These are phyloP conservation scores for Rhodofomes roseus DNA, from an alignment of 1,284 basidiomycete species.

Conservation along the genomic window DNA sequence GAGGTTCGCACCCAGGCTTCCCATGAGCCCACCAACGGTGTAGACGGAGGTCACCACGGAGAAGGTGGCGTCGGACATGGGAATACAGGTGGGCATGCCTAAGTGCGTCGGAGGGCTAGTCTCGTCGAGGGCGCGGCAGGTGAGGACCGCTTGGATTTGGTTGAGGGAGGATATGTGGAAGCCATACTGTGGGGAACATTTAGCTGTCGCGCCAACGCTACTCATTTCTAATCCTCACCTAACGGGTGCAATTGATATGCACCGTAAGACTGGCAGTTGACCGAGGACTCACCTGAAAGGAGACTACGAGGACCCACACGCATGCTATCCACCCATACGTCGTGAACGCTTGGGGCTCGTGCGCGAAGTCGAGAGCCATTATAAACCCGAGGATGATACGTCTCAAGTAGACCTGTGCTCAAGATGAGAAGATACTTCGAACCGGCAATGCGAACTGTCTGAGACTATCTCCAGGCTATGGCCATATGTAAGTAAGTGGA, in stretches of 20 bases:
- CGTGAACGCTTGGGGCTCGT: constrained; percentile 41
- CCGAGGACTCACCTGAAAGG: constrained; percentile 52
- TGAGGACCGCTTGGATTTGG: constrained; percentile 78
- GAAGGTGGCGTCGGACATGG: constrained; percentile 74
- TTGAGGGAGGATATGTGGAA: constrained; percentile 88
- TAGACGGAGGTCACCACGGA: constrained; percentile 81
- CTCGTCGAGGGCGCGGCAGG: constrained; percentile 43
- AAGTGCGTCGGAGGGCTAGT: constrained; percentile 15
- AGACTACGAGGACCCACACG: constrained; percentile 57
- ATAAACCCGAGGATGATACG: too few relatives aligned
- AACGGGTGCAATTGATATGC: too few relatives aligned
- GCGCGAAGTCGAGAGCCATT: constrained; percentile 5
- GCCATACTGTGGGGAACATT: constrained; percentile 49
- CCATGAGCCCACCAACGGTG: constrained; percentile 84
- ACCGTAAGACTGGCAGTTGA: too few relatives aligned
- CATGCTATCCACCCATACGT: constrained; percentile 58
- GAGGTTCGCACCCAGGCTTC: constrained; percentile 68
- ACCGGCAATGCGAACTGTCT: too few relatives aligned
- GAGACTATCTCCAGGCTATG: too few relatives aligned
- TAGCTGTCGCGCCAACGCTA: background rate
- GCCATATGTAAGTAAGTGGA: too few relatives aligned
- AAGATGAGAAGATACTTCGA: background rate
- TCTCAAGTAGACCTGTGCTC: too few relatives aligned
- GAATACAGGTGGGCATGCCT: constrained; percentile 65
- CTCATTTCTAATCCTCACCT: background rate